Percentiles rank a stretch among this genome's conserved stretches.
Conservation (phyloP, 2,329 filamentous ascomycete species). For the Aureobasidium sp. region DNA sequence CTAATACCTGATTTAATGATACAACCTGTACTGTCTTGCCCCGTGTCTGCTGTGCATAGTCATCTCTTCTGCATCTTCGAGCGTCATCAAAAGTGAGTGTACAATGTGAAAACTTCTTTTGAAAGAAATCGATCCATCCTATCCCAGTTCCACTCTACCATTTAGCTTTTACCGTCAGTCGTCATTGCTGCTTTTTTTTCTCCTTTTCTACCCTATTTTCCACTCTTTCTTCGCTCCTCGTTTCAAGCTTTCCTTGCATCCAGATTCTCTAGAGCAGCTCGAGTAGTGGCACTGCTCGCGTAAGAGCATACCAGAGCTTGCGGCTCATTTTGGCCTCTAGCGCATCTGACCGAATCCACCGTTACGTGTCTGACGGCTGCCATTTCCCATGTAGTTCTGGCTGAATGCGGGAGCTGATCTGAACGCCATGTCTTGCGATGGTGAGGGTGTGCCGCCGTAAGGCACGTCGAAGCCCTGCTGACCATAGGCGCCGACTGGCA, state of each 20-base stretch:
- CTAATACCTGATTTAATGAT: background rate
- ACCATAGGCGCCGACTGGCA: background rate
- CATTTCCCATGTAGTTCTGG: conserved; percentile 6
- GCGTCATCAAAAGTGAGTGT: background rate
- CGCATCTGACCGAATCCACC: conserved; percentile 4
- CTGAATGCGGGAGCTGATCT: background rate
- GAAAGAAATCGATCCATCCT: background rate
- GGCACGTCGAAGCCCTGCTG: background rate
- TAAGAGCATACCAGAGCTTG: background rate
- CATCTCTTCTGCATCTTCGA: background rate
- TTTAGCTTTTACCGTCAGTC: background rate
- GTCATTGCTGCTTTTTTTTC: background rate
- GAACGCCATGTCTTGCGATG: conserved; percentile 1
- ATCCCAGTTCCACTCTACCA: background rate
- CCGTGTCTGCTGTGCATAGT: conserved; percentile 9
- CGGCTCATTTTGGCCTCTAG: background rate
- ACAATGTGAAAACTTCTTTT: background rate
- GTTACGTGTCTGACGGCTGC: background rate
- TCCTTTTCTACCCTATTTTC: background rate
- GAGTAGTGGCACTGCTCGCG: background rate
- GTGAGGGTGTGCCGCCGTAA: background rate
- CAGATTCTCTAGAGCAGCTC: background rate
- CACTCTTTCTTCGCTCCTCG: background rate
- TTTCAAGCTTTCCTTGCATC: background rate
- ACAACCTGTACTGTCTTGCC: conserved; percentile 1